Evolutionary conservation across 202 grass and related monocot genomes (phyloP).

Genomic region (Elaeis oleifera): DNA sequence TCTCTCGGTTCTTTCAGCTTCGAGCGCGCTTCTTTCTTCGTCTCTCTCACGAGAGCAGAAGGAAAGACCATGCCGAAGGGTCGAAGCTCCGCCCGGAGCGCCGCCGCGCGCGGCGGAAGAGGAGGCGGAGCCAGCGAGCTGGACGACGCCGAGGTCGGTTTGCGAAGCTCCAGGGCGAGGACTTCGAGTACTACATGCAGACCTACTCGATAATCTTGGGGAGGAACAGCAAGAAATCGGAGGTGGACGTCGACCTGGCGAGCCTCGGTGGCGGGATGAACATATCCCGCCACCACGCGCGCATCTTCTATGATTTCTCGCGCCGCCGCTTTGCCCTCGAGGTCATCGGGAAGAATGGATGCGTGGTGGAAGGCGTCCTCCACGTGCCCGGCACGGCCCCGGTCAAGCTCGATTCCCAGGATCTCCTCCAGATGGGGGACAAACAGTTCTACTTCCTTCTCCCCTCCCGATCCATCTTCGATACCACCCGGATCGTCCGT

Average conservation of each 20-base stretch:
- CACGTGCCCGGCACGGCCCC: slow-evolving; percentile 40
- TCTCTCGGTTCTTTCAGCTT: no score
- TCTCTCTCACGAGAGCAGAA: no score
- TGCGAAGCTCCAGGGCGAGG: slow-evolving; percentile 82
- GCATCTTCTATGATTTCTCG: slow-evolving; percentile 79
- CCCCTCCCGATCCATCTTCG: slow-evolving; percentile 72
- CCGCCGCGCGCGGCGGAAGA: neutral
- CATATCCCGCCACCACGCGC: slow-evolving; percentile 84
- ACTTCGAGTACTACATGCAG: slow-evolving; percentile 97
- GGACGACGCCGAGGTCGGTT: slow-evolving; percentile 55
- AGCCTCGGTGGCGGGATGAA: slow-evolving; percentile 73
- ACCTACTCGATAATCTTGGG: slow-evolving; percentile 85
- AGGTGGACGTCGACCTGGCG: slow-evolving; percentile 67
- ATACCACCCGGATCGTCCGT: slow-evolving; percentile 15
- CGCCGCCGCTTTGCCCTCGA: slow-evolving; percentile 68
- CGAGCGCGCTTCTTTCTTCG: no score
- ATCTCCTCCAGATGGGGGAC: slow-evolving; percentile 87
- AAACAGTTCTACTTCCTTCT: slow-evolving; percentile 89
- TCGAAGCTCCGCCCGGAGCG: slow-evolving; percentile 22
- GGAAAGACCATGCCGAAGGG: slow-evolving; percentile 35
- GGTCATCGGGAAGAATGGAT: slow-evolving; percentile 86
- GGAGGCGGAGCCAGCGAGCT: neutral
- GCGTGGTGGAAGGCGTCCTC: slow-evolving; percentile 68
- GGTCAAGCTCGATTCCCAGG: slow-evolving; percentile 86
- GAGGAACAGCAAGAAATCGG: slow-evolving; percentile 41